Conservation (phyloP, 2,329 filamentous ascomycete genomes). For the Cladosporium sp. region DNA sequence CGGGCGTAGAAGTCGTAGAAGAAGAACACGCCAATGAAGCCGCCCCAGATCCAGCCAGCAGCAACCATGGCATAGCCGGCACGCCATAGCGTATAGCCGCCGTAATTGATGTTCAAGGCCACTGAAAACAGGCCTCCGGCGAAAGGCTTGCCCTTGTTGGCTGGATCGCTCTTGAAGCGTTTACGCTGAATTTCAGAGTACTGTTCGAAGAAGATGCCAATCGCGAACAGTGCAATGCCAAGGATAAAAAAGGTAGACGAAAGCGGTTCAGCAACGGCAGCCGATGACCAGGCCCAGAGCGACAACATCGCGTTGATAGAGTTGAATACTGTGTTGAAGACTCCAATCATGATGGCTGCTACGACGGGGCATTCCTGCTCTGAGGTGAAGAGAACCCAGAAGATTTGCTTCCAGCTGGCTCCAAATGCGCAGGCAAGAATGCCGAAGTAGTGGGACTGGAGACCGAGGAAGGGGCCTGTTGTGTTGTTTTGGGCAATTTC, state of each 20-base stretch:
- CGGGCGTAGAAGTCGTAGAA: neutral
- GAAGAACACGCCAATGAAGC: conserved; percentile 1
- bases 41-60: neutral
- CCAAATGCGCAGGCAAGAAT: conserved; percentile 13
- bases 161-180: conserved; percentile 21
- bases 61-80: neutral
- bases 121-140: conserved; percentile 22
- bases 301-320: conserved; percentile 52
- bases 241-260: conserved; percentile 42
- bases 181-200: conserved; percentile 43
- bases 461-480: conserved; percentile 4
- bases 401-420: conserved; percentile 16
- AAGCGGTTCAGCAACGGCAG: conserved; percentile 38
- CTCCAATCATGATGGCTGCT: conserved; percentile 29
- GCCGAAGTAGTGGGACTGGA: conserved; percentile 12
- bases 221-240: conserved; percentile 47
- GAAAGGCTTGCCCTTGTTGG: conserved; percentile 24
- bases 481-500: neutral
- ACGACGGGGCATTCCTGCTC: neutral
- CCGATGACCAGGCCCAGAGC: conserved; percentile 46
- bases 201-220: conserved; percentile 53
- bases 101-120: conserved; percentile 26
- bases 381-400: conserved; percentile 10
- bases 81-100: conserved; percentile 25
- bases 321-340: conserved; percentile 55